phyloP scores from a whole-genome alignment of 768 basidiomycete species.

The Pisolithus tinctorius region DNA sequence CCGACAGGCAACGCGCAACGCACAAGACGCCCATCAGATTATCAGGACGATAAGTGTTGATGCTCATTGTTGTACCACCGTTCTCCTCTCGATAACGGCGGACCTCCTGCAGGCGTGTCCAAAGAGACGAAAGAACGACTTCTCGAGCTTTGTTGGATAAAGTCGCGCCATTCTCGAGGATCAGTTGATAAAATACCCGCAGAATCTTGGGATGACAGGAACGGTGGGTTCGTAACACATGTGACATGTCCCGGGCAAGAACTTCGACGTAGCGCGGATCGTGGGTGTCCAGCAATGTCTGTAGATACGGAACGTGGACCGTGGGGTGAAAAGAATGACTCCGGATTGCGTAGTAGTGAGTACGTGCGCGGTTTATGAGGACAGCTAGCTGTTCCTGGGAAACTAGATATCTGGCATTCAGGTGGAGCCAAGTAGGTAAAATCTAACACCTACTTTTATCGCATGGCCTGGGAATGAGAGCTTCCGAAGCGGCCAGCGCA shows the following conservation, averaged over 20 bases:
- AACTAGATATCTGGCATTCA: slow-evolving; percentile 7
- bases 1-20: slow-evolving; percentile 11
- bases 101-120: slow-evolving; percentile 3
- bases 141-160: slow-evolving; percentile 26
- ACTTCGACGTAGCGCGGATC: slow-evolving; percentile 22
- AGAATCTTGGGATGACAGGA: slow-evolving; percentile 31
- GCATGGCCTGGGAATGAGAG: background rate
- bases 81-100: background rate
- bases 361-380: slow-evolving; percentile 28
- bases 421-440: slow-evolving; percentile 2
- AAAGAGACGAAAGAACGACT: slow-evolving; percentile 30
- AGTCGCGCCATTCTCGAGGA: slow-evolving; percentile 22
- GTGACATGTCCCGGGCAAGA: slow-evolving; percentile 29
- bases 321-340: slow-evolving; percentile 31
- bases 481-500: slow-evolving; percentile 27
- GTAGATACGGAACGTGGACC: slow-evolving; percentile 43
- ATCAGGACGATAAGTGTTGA: background rate
- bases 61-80: background rate
- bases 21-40: slow-evolving; percentile 2
- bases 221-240: slow-evolving; percentile 26
- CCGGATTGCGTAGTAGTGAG: slow-evolving; percentile 36
- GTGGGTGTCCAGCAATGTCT: slow-evolving; percentile 29
- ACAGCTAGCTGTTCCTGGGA: slow-evolving; percentile 5
- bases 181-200: slow-evolving; percentile 35
- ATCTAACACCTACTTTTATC: slow-evolving; percentile 10